Evolutionary conservation across 208 protist species (phyloP), one percentile per base, ranked within the genome.

Genomic region (Naegleria fowleri): DNA sequence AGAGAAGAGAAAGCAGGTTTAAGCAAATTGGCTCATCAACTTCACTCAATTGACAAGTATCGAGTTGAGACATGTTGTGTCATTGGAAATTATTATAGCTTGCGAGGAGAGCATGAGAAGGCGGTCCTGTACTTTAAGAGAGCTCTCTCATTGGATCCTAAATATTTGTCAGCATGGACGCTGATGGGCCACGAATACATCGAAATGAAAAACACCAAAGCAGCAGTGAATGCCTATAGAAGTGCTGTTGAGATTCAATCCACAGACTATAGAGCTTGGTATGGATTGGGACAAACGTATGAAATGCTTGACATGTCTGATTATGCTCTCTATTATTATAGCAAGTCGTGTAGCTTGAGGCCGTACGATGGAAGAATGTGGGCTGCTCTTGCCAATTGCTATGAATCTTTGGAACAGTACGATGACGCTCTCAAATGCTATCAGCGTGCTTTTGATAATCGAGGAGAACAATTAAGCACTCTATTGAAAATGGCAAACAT

Each of bases 181-280:
- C 93, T 99, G 58, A 96, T 99, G 52, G 98, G 98, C 40, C 98
- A 99, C 92, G 98, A 98, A 85, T 99, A 98, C 93, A 92, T 99
- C 25, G 98, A 99, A 92, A 94, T 97, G 91, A 98, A 98, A 86
- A 99, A 99, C 93, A 98, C 95, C 0, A 93, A 93, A 0, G 96
- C 96, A 0, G 98, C 98, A 0, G 96, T 99, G n/a, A 96, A 98
- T 92, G 97, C 98, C 5, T 99, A 99, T 94, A 92, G 97, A 83
- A 95, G 95, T 36, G 98, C 97, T 0, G 95, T 99, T 1, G 96
- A 97, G 79, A 95, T 98, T 55, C 97, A 98, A 92, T 93, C 93
- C 55, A 93, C 94, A 29, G 98, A 99, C 88, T 98, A 98, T 92
- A 95, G 98, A 85, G 97, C 97, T 11, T 99, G 97, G 97, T 99